phyloP scores from a whole-genome alignment of 805 yeast genomes.

The Tetrapisispora pingtungensis region DNA sequence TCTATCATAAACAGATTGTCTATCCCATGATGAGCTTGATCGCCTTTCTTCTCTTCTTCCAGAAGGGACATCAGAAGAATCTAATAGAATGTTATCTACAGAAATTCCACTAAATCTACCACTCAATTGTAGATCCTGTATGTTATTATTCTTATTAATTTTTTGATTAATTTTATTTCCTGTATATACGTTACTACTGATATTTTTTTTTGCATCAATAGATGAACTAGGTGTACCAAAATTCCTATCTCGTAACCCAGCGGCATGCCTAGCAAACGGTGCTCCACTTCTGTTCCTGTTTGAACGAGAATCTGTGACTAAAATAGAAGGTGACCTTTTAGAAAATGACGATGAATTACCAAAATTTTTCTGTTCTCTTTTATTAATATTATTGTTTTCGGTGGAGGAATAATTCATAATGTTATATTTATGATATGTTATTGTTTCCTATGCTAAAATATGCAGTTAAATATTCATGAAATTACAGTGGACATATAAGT shows the following conservation, averaged over 20 bases:
- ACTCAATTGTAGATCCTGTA: background rate
- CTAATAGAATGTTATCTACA: constrained; percentile 66
- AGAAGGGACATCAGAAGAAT: constrained; percentile 80
- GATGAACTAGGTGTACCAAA: background rate
- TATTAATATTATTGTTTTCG: background rate
- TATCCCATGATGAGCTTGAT: constrained; percentile 29
- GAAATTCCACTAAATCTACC: constrained; percentile 66
- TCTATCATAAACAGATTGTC: constrained; percentile 8
- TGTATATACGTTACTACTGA: background rate
- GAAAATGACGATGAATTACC: constrained; percentile 25
- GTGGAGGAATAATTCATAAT: constrained; percentile 3
- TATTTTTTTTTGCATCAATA: background rate
- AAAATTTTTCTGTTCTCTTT: background rate
- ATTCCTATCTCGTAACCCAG: constrained; percentile 11
- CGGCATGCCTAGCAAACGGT: constrained; percentile 65
- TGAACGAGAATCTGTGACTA: constrained; percentile 81
- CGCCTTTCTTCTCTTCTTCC: constrained; percentile 41
- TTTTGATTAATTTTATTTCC: background rate
- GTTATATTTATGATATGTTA: background rate
- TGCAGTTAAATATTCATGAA: no score
- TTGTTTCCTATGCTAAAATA: no score
- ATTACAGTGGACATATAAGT: no score
- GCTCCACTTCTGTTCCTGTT: constrained; percentile 45
- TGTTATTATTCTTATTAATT: background rate
- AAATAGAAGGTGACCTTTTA: constrained; percentile 82